These are phyloP conservation scores for Salix suchowensis DNA, from an alignment of 345 rosid genomes.

Conservation along the genomic window DNA sequence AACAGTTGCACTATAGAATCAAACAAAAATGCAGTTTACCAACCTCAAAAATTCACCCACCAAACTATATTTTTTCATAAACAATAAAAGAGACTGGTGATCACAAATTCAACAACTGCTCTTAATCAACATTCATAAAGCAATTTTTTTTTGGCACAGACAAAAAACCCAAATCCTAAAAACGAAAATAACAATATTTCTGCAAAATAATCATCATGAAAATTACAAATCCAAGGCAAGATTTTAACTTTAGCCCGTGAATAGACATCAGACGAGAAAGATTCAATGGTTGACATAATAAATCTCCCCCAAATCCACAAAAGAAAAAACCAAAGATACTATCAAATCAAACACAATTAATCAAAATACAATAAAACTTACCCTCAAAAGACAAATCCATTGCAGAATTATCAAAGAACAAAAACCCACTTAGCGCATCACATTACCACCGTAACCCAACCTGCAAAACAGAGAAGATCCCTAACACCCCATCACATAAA, in stretches of 20 bases:
- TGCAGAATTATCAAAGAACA: slow-evolving; percentile 11
- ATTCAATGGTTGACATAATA: neutral
- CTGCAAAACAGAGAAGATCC: slow-evolving; percentile 21
- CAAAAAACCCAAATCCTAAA: slow-evolving; percentile 6
- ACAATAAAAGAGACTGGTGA: slow-evolving; percentile 1
- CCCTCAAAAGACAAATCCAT: slow-evolving; percentile 38
- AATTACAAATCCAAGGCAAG: slow-evolving; percentile 10
- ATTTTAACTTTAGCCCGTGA: slow-evolving; percentile 14
- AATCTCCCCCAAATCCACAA: neutral
- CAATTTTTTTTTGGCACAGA: neutral
- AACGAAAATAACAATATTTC: neutral
- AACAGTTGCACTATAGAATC: neutral
- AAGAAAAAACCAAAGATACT: neutral
- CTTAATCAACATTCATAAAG: neutral
- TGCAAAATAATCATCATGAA: neutral
- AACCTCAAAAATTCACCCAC: slow-evolving; percentile 20
- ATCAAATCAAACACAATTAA: neutral
- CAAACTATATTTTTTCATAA: neutral
- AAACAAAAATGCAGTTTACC: slow-evolving; percentile 19
- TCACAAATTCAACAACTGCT: slow-evolving; percentile 15
- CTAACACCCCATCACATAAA: neutral
- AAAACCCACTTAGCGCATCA: slow-evolving; percentile 27
- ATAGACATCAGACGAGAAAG: slow-evolving; percentile 7
- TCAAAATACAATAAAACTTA: neutral
- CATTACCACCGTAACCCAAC: slow-evolving; percentile 40